A percentile compares a stretch with the other conserved stretches of the same genome.
These are phyloP conservation scores for Ajuga reptans DNA, from an alignment of 305 asterid genomes.

Conservation along the genomic window DNA sequence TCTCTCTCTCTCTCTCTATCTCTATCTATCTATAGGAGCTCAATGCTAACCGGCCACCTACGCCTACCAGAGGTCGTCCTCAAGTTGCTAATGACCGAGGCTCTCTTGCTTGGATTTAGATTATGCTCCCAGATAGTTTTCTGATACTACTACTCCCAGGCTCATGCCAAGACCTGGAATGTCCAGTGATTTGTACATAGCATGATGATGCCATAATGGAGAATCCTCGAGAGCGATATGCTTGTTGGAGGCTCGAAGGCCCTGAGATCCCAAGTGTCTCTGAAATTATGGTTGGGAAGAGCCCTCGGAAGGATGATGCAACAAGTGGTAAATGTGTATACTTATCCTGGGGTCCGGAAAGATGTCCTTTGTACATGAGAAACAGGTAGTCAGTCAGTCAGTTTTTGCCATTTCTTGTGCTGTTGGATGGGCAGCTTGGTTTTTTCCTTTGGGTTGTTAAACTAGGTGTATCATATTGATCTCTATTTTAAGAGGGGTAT, in stretches of 20 bases:
- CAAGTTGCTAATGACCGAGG: constrained; percentile 88
- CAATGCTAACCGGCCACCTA: constrained; percentile 93
- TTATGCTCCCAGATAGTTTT: constrained; percentile 34
- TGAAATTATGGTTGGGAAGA: neutral
- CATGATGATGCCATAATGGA: constrained; percentile 31
- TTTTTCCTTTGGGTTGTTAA: neutral
- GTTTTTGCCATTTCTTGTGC: constrained; percentile 27
- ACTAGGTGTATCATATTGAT: constrained; percentile 24
- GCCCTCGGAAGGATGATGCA: constrained; percentile 17
- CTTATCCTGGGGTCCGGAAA: constrained; percentile 18
- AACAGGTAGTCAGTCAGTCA: constrained; percentile 33
- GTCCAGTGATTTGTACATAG: constrained; percentile 72
- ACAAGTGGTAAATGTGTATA: constrained; percentile 19
- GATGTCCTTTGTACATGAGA: constrained; percentile 35
- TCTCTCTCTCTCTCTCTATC: neutral
- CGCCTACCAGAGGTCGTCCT: constrained; percentile 97
- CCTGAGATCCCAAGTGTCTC: constrained; percentile 12
- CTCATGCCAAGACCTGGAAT: constrained; percentile 47
- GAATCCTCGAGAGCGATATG: constrained; percentile 18
- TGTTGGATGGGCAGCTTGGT: constrained; percentile 25
- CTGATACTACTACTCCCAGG: constrained; percentile 33
- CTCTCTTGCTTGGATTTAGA: constrained; percentile 76
- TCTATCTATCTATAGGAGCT: constrained; percentile 48
- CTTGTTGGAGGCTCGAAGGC: constrained; percentile 26
- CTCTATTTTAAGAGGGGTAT: constrained; percentile 25